Evolutionary conservation across 257 asterid genomes (phyloP), one percentile per base, ranked within the genome.

Genomic region (Paulownia fortunei): DNA sequence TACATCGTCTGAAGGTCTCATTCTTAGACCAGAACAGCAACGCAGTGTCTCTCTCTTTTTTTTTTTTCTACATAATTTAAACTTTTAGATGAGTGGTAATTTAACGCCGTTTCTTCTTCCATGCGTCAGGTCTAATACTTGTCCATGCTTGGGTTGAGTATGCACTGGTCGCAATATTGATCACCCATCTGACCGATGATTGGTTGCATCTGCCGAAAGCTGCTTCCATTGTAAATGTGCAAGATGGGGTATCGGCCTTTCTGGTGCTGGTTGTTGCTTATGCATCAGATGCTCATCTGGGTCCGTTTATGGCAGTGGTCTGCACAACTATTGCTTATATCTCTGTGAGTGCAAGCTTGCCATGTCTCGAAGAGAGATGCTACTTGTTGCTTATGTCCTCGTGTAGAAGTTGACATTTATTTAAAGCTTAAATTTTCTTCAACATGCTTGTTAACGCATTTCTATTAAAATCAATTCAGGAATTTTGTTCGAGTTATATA

Each of bases 251-350:
- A 13, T 18, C 73, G 6, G 73, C 73, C 3, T 6, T 68, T 68
- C 42, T 68, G 2, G 56, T 6, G 26, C 19, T 44, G 8, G 6
- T 68, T 9, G 52, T 37, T 2, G 39, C 59, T 68, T 24, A 68
- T 13, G 36, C 21, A 0, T 68, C 73, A 16, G 59, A 68, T 15
- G 32, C 72, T 46, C 11, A 44, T 44, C 7, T 24, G 15, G 73
- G 73, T 44, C 24, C 73, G 6, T 68, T 42, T 27, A 12, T 13
- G 10, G 41, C 13, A 15, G 41, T 68, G 6, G 6, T 44, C 59
- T 68, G 23, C 59, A 42, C 73, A 41, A 68, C 39, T 27, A 3
- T 44, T 23, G 58, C 73, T 68, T 68, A 68, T 49, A 68, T 68
- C 59, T 5, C 11, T 9, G 72, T 65, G 18, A 65, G 55, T 65